Percentiles rank a stretch among this genome's conserved stretches.
These are phyloP conservation scores for Rhynchosporium agropyri DNA, from an alignment of 2,329 filamentous ascomycete genomes.

Conservation along the genomic window DNA sequence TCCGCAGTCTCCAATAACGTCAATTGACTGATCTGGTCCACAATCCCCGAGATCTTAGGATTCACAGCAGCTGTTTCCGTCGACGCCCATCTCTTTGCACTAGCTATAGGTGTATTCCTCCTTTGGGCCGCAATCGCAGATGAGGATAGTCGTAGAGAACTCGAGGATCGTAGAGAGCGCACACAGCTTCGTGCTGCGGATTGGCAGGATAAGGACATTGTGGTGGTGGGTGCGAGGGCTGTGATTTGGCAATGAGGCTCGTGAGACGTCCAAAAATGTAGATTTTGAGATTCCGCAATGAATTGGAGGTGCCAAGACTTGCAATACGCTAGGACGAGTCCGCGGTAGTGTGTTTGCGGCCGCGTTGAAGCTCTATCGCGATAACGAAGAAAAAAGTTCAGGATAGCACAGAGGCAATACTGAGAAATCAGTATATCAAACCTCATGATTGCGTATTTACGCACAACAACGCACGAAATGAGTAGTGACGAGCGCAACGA, in stretches of 20 bases:
- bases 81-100: conserved; percentile 75
- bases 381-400: conserved; percentile 29
- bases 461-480: conserved; percentile 47
- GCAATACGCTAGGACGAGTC: conserved; percentile 11
- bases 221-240: conserved; percentile 35
- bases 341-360: background rate
- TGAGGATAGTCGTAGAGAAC: conserved; percentile 50
- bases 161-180: conserved; percentile 58
- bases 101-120: conserved; percentile 46
- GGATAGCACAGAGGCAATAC: conserved; percentile 6
- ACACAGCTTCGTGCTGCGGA: conserved; percentile 66
- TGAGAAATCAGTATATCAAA: conserved; percentile 1
- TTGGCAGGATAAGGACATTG: conserved; percentile 66
- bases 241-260: conserved; percentile 2
- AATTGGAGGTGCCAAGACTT: conserved; percentile 5
- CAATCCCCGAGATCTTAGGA: conserved; percentile 92
- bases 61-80: conserved; percentile 72
- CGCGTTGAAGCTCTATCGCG: conserved; percentile 16
- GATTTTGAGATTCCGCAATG: conserved; percentile 13
- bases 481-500: conserved; percentile 50
- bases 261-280: conserved; percentile 18
- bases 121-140: conserved; percentile 48
- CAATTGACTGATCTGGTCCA: conserved; percentile 98
- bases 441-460: conserved; percentile 8
- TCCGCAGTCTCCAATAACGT: conserved; percentile 97